Conservation (phyloP, 768 basidiomycete species). For the Pulveroboletus frians region DNA sequence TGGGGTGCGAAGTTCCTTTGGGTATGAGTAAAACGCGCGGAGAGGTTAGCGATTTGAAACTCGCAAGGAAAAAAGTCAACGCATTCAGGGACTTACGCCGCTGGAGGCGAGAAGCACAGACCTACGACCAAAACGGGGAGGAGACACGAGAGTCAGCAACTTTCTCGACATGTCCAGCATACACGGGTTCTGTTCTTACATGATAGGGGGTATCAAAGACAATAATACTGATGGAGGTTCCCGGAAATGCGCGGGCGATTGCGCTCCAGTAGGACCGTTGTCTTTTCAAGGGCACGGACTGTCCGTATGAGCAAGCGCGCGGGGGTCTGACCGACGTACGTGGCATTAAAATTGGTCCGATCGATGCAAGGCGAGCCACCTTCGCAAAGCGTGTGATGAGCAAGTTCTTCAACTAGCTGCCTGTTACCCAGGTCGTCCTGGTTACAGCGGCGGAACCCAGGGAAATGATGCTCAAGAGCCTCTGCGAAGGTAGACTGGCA, state of each 20-base stretch:
- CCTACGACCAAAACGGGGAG: conserved; percentile 33
- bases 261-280: conserved; percentile 72
- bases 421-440: conserved; percentile 77
- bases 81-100: conserved; percentile 43
- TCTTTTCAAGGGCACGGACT: conserved; percentile 31
- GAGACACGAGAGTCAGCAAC: conserved; percentile 12
- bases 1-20: conserved; percentile 69
- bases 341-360: conserved; percentile 67
- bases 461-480: conserved; percentile 56
- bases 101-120: conserved; percentile 56
- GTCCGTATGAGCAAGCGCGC: not conserved
- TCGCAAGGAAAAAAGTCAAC: not conserved
- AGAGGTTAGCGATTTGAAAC: conserved; percentile 8
- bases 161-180: not conserved
- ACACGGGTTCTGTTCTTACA: conserved; percentile 37
- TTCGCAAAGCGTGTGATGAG: conserved; percentile 43
- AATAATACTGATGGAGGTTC: conserved; percentile 63
- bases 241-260: conserved; percentile 64
- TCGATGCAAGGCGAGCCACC: conserved; percentile 78
- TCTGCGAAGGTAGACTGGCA: conserved; percentile 60
- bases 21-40: conserved; percentile 5
- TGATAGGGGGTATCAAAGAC: conserved; percentile 75
- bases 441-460: conserved; percentile 65
- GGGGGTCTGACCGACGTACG: conserved; percentile 38
- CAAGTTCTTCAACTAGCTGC: conserved; percentile 57